Evolutionary conservation across 179 eudicot genomes (phyloP).

Genomic region (Spinacia oleracea): DNA sequence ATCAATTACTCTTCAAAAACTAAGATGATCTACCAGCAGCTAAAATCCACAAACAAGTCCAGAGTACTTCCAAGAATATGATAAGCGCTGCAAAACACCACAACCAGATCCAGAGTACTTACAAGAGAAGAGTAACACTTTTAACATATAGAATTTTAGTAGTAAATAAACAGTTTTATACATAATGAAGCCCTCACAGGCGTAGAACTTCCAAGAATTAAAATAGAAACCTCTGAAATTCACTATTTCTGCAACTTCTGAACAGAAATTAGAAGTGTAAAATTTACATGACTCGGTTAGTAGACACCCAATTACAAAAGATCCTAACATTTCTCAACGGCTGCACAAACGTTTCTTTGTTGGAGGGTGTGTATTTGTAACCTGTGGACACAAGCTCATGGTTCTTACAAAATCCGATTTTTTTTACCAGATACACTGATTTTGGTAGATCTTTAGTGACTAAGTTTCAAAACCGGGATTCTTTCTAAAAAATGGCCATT

Average conservation of each 20-base stretch:
- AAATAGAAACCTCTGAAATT: background rate
- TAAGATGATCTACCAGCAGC: background rate
- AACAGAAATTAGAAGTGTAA: background rate
- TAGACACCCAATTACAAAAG: background rate
- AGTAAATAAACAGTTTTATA: background rate
- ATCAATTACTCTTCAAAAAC: background rate
- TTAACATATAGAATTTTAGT: background rate
- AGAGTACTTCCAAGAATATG: background rate
- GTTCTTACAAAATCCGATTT: background rate
- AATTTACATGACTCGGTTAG: background rate
- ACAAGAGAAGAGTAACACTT: background rate
- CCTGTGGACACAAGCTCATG: background rate
- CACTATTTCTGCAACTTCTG: background rate
- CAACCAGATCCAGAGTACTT: background rate
- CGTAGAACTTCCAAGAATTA: background rate
- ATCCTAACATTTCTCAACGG: background rate
- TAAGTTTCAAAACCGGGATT: background rate
- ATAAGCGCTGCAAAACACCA: background rate
- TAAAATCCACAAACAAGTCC: background rate
- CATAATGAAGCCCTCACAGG: background rate
- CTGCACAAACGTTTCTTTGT: background rate
- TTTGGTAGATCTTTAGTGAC: background rate
- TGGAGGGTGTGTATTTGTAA: background rate
- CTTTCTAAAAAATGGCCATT: too few relatives aligned
- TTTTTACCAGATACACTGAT: background rate